Base-by-base conservation (phyloP, 73 alveolate genomes). In the Paramecium primaurelia region DNA sequence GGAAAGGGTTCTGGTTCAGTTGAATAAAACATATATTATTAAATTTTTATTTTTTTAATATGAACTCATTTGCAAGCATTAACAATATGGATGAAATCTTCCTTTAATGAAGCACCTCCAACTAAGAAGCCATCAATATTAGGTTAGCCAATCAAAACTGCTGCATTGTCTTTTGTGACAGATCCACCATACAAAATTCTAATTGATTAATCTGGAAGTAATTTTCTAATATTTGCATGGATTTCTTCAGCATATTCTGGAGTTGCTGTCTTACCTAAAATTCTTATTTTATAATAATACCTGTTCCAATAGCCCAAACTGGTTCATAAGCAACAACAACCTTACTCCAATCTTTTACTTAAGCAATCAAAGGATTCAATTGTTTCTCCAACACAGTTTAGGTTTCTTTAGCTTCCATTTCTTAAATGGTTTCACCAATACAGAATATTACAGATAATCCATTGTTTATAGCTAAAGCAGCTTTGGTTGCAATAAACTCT, bases 321-420 rank as follows among this genome's bases (percentile, higher is more conserved):
- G 99, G 99, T 92, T 98, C 99, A 93, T 98, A 98, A 34, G 99
- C 99, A 87, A 98, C 95, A 44, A 98, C 99, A 25, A 98, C 95
- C 87, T 96, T 96, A 90, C 94, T 86, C 99, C 99, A 98, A 95
- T 98, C 91, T 47, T 80, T 80, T 20, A 80, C 54, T 80, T 25
- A 42, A 18, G 42, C 91, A 34, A 80, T 16, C 28, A 80, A 49
- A 1, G 91, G 77, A 6, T 80, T 42, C 71, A 80, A 25, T 47
- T 80, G 30, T 80, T 44, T 80, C 45, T 80, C 91, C 28, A 96
- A 73, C 1, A 96, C 95, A 45, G 83, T 86, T 58, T 86, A 59
- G 32, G 96, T 93, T 45, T 51, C 77, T n/a, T 88, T 91, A 20
- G 64, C 92, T 77, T 96, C 98, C 91, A 93, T 88, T 58, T 92